Conservation (phyloP, 305 asterid genomes). For the Andrographis paniculata region DNA sequence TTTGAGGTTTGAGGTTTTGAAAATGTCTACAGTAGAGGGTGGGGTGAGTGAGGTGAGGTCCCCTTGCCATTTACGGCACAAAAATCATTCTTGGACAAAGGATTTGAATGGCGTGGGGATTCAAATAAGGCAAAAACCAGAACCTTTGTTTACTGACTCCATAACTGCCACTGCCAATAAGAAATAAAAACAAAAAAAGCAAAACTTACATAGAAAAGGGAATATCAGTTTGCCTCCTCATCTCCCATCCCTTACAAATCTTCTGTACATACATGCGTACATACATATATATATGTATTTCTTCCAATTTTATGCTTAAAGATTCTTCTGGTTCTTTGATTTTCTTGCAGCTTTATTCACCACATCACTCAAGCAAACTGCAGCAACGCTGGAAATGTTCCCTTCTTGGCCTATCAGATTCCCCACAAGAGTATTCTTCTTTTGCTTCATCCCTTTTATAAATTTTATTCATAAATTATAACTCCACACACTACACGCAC, state of each 20-base stretch:
- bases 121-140: conserved; percentile 53
- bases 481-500: background rate
- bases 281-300: conserved; percentile 14
- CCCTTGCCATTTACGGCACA: conserved; percentile 38
- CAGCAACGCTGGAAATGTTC: conserved; percentile 93
- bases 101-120: conserved; percentile 69
- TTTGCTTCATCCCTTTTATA: background rate
- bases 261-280: too few relatives aligned
- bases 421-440: conserved; percentile 41
- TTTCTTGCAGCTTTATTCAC: conserved; percentile 73
- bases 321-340: conserved; percentile 39
- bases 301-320: conserved; percentile 9
- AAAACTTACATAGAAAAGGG: background rate
- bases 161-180: conserved; percentile 52
- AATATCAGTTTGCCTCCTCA: conserved; percentile 19
- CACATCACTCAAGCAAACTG: conserved; percentile 41
- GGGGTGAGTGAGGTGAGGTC: conserved; percentile 12
- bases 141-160: conserved; percentile 21
- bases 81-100: conserved; percentile 58
- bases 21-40: conserved; percentile 31
- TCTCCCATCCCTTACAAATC: background rate
- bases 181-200: conserved; percentile 2
- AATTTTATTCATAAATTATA: too few relatives aligned
- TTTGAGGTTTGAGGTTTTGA: background rate
- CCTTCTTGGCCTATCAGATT: conserved; percentile 92